These are phyloP conservation scores for Trichoderma koningii DNA, from an alignment of 2,329 filamentous ascomycete genomes.

Conservation along the genomic window DNA sequence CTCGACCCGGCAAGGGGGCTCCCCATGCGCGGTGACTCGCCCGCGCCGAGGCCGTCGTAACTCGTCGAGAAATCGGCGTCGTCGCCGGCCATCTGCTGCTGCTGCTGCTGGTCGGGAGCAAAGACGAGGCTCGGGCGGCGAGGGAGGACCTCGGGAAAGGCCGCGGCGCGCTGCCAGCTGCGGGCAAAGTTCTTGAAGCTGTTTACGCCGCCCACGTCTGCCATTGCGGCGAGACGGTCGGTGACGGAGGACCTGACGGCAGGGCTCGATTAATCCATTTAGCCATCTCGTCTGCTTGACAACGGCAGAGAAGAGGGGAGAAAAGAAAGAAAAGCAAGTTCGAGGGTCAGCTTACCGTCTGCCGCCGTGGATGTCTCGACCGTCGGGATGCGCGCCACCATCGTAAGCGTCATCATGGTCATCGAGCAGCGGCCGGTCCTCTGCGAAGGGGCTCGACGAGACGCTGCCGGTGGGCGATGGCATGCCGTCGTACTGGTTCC, in stretches of 20 bases:
- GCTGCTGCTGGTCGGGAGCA: conserved; percentile 51
- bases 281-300: too few relatives aligned
- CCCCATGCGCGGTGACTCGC: conserved; percentile 37
- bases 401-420: conserved; percentile 30
- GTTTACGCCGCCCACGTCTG: conserved; percentile 85
- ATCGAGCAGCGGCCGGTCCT: conserved; percentile 51
- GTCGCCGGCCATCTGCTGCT: conserved; percentile 29
- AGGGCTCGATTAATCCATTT: too few relatives aligned
- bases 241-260: conserved; percentile 59
- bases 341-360: conserved; percentile 36
- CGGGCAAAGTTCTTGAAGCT: conserved; percentile 91
- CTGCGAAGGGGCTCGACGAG: conserved; percentile 47
- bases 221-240: conserved; percentile 57
- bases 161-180: conserved; percentile 88
- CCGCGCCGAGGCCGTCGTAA: conserved; percentile 43
- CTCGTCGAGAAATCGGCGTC: conserved; percentile 46
- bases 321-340: too few relatives aligned
- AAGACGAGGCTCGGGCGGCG: conserved; percentile 74
- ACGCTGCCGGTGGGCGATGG: conserved; percentile 47
- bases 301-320: too few relatives aligned
- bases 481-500: conserved; percentile 51
- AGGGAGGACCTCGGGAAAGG: conserved; percentile 84
- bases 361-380: conserved; percentile 30
- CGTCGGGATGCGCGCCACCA: conserved; percentile 27
- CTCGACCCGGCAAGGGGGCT: conserved; percentile 33